Evolutionary conservation across 192 early-diverging fungal genomes (phyloP).

Genomic region (Anaeromyces robustus): DNA sequence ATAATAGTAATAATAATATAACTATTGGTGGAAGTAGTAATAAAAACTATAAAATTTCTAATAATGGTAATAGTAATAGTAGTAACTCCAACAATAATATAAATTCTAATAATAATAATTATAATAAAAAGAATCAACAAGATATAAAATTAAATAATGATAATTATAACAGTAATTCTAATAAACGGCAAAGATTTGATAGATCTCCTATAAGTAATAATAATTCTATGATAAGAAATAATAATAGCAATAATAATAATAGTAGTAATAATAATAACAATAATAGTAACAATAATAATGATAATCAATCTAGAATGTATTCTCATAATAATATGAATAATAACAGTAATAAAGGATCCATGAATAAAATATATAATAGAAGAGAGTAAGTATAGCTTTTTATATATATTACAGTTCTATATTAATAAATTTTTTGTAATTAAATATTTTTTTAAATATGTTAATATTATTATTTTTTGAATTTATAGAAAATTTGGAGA

Average conservation of each 20-base stretch:
- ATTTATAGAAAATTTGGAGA: background rate
- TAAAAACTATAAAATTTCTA: background rate
- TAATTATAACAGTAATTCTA: background rate
- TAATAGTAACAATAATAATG: no score
- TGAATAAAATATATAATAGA: background rate
- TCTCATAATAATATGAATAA: background rate
- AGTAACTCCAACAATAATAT: background rate
- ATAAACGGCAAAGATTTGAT: background rate
- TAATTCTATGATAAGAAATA: background rate
- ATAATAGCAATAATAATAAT: no score
- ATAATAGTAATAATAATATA: background rate
- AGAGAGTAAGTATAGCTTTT: background rate
- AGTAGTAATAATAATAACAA: no score
- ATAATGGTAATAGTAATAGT: background rate
- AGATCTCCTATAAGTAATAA: background rate
- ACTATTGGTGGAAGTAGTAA: background rate
- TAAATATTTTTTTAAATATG: no score
- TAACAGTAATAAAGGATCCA: background rate
- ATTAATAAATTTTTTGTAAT: no score
- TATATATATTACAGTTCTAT: no score
- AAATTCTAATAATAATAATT: background rate
- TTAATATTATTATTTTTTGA: no score
- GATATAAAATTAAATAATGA: background rate
- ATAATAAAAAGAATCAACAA: background rate
- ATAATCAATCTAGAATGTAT: background rate